Evolutionary conservation across 176 grass and related monocot species (phyloP).

Genomic region (Panicum miliaceum): DNA sequence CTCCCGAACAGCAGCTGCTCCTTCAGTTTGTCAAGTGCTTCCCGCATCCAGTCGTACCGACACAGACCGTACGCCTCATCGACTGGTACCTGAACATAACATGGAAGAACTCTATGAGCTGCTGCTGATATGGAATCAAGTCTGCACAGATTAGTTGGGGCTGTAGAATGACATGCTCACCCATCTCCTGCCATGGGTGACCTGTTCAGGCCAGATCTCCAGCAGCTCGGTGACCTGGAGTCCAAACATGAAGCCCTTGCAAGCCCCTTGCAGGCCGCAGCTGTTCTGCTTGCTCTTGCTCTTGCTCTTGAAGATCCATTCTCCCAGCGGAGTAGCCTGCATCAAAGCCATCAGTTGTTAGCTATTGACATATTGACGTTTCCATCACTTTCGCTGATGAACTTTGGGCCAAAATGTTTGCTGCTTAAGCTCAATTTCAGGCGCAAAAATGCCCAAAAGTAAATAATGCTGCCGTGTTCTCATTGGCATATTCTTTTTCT

Average conservation of each 20-base stretch:
- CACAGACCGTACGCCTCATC: slow-evolving; percentile 54
- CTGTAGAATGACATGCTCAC: slow-evolving; percentile 40
- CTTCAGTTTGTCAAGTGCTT: slow-evolving; percentile 58
- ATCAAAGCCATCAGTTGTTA: slow-evolving; percentile 20
- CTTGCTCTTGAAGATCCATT: slow-evolving; percentile 86
- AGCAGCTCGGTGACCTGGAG: slow-evolving; percentile 72
- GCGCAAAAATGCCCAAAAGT: not conserved
- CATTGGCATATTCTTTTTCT: not conserved
- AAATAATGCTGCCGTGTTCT: not conserved
- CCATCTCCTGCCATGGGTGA: slow-evolving; percentile 70
- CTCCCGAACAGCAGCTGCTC: slow-evolving; percentile 41
- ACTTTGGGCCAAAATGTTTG: not conserved
- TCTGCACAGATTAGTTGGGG: not conserved
- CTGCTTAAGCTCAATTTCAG: not conserved
- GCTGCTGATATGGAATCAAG: not conserved
- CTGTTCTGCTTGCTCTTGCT: slow-evolving; percentile 71
- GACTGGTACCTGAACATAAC: slow-evolving; percentile 49
- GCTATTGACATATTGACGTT: not conserved
- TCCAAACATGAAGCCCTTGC: slow-evolving; percentile 76
- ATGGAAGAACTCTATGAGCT: slow-evolving; percentile 18
- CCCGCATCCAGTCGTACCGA: slow-evolving; percentile 79
- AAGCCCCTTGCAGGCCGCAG: slow-evolving; percentile 55
- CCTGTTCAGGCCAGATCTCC: slow-evolving; percentile 71
- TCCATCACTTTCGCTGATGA: not conserved
- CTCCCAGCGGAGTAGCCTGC: slow-evolving; percentile 58